Evolutionary conservation across 495 filamentous ascomycete genomes (phyloP), one percentile per base, ranked within the genome.

Genomic region (Penicillium coffeae): DNA sequence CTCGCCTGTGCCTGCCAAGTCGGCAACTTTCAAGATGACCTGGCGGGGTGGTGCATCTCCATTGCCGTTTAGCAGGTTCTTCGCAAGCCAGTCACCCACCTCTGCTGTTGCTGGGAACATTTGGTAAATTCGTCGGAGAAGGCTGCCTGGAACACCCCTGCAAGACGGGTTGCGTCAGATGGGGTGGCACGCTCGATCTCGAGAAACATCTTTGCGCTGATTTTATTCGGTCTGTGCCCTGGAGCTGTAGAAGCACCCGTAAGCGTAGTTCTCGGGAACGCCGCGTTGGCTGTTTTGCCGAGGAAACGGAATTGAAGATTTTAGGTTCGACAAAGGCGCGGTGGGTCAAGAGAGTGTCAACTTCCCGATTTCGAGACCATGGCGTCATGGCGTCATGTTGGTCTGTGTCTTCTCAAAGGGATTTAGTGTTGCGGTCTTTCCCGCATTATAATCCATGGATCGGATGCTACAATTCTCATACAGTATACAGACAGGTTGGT

Each of bases 51-150:
- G 13, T 14, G 25, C 20, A 5, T 13, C 15, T 21, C 42, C 22
- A 10, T 30, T 34, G 14, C 42, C 30, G 6, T 36, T 33, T 21
- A 37, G 13, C 9, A 62, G 33, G 13, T 21, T 34, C 3, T 43
- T 16, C 3, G 46, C 47, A 25, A 54, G 49, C 58, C 60, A 69
- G 1, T 20, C 39, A 20, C 52, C 48, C 4, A 63, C 57, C 2
- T 59, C 61, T n/a, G 58, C 54, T 2, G 49, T 58, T 12, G 27
- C 43, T 0, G 65, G 65, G 42, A 65, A 66, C 50, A 69, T 53
- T 10, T 39, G 45, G 60, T 54, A 48, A 59, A 48, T 18, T 38
- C 16, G 25, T 54, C 48, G 10, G 37, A 51, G 60, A 65, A 68
- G 34, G 51, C 45, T 38, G 45, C 47, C 9, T 50, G 39, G 56